A percentile compares a stretch with the other conserved stretches of the same genome.
Conservation (phyloP, 371 early-diverging fungal genomes). For the Blastocladiella emersonii region DNA sequence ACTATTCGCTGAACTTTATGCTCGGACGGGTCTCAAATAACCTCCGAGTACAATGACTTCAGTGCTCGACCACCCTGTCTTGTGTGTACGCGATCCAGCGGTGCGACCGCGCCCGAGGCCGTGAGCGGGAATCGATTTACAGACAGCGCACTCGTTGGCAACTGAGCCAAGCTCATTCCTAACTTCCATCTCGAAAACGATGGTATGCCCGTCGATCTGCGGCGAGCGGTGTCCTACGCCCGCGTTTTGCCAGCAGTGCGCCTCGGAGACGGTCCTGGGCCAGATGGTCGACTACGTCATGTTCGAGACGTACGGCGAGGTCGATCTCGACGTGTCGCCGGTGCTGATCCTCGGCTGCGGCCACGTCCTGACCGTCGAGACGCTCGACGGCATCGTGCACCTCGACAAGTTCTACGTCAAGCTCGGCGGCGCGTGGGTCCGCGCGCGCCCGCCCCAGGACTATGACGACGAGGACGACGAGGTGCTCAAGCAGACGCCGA, state of each 20-base stretch:
- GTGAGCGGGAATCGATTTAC: no score
- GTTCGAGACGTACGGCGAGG: slow-evolving; percentile 17
- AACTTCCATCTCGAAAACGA: no score
- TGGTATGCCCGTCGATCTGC: slow-evolving; percentile 34
- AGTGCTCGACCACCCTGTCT: no score
- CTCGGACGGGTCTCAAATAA: no score
- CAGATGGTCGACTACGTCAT: slow-evolving; percentile 23
- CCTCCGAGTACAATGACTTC: no score
- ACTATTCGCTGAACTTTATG: no score
- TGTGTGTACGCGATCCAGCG: no score
- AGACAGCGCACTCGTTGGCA: no score
- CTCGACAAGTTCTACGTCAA: slow-evolving; percentile 20
- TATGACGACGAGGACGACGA: neutral
- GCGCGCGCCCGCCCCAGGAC: slow-evolving; percentile 10
- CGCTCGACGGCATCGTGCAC: slow-evolving; percentile 26
- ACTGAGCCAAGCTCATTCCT: no score
- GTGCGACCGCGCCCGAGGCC: no score
- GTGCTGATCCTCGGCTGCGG: slow-evolving; percentile 26
- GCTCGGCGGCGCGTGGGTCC: neutral
- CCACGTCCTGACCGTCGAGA: slow-evolving; percentile 25
- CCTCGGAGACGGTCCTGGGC: slow-evolving; percentile 8
- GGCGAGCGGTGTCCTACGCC: slow-evolving; percentile 30
- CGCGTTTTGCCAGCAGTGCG: slow-evolving; percentile 19
- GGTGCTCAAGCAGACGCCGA: slow-evolving; percentile 5
- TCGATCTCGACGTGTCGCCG: slow-evolving; percentile 24